Base-by-base conservation (phyloP, 164 flowering plant species). In the Buxus sempervirens region DNA sequence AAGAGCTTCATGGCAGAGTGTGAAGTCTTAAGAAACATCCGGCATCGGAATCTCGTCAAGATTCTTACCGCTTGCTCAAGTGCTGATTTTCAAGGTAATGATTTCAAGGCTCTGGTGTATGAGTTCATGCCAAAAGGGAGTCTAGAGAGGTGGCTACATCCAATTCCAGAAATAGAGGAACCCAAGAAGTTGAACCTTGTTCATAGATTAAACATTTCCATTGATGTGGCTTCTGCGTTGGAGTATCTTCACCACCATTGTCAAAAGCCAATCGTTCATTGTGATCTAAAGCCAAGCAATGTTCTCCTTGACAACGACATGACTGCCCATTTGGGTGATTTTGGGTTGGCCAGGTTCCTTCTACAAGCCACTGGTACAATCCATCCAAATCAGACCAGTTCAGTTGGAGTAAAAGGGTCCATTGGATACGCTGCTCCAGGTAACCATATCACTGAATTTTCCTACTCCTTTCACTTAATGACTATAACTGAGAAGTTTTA, bases 1-100 rank as follows among this genome's bases (percentile, higher is more conserved):
- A 80, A 70, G 57, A 80, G 83, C 68, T 82, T 80, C 70, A 60
- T 60, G 28, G 77, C 80, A 0, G 83, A 80, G 66, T 78, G 83
- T 54, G 12, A 72, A 14, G 82, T 80, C 15, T 42, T 80, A 68
- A 66, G 75, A 14, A 75, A 70, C 63, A 65, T 77, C 13, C 28
- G 82, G 16, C 85, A 82, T 51, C 62, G 77, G 27, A 77, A 79
- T 72, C 76, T 78, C 1, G 68, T 78, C 8, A 75, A 66, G 65
- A 61, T 82, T 48, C 9, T 79, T 20, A 79, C 81, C n/a, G 54
- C 67, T 27, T 80, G 85, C 64, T 78, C 83, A 9, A 78, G 80
- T 27, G 8, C 53, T 23, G 77, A 82, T 68, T 77, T 54, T 27
- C 41, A 72, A 60, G 79, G 83, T 45, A 10, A 45, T 1, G 51